Conservation (phyloP, 1,284 basidiomycete genomes). For the Xerocomus minutiporus region DNA sequence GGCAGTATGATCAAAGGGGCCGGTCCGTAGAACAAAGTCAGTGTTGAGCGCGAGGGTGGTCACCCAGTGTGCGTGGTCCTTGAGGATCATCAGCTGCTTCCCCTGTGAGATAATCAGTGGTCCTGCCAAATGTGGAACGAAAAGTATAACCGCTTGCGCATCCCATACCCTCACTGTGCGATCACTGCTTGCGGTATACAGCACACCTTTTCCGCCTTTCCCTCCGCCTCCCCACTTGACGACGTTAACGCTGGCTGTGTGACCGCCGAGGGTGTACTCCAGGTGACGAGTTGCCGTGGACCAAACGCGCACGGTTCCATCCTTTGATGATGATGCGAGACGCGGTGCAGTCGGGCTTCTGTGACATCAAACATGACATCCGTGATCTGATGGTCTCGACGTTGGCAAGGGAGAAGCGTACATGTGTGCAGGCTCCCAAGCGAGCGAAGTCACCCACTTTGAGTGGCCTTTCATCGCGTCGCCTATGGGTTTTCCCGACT, state of each 20-base stretch:
- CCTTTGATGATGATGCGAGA: slow-evolving; percentile 93
- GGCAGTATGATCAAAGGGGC: slow-evolving; percentile 87
- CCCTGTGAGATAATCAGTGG: slow-evolving; percentile 41
- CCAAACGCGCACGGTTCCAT: slow-evolving; percentile 94
- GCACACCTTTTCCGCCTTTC: slow-evolving; percentile 62
- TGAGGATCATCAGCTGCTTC: slow-evolving; percentile 67
- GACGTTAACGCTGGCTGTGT: slow-evolving; percentile 91
- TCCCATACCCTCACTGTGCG: slow-evolving; percentile 94
- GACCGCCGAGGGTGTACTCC: slow-evolving; percentile 89
- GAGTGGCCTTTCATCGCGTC: slow-evolving; percentile 87
- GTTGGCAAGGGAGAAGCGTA: slow-evolving; percentile 29
- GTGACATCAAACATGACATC: slow-evolving; percentile 6
- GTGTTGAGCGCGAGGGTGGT: slow-evolving; percentile 95
- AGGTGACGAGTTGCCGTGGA: slow-evolving; percentile 67
- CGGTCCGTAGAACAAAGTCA: slow-evolving; percentile 91
- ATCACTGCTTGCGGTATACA: slow-evolving; percentile 95
- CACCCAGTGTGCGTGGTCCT: slow-evolving; percentile 98
- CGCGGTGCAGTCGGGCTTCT: slow-evolving; percentile 77
- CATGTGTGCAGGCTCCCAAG: slow-evolving; percentile 97
- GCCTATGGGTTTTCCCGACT: slow-evolving; percentile 79
- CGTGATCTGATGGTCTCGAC: slow-evolving; percentile 1
- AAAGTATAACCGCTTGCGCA: slow-evolving; percentile 57
- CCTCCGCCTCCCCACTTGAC: slow-evolving; percentile 92
- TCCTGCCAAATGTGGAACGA: not conserved
- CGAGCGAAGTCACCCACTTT: slow-evolving; percentile 96